Base-by-base conservation (phyloP, 2,329 filamentous ascomycete genomes). In the Alternaria arborescens region DNA sequence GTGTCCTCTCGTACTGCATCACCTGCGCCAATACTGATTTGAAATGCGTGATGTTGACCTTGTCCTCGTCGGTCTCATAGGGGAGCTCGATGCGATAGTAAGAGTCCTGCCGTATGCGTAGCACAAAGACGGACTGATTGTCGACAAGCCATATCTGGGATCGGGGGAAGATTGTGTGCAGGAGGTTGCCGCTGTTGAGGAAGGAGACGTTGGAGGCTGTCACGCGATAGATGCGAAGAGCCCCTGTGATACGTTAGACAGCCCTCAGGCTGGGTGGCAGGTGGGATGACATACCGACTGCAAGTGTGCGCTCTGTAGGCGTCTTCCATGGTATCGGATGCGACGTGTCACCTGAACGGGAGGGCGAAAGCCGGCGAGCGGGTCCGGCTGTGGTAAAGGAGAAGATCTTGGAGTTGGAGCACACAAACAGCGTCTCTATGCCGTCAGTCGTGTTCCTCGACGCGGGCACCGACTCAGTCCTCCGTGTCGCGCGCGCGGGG, bases 81-180 rank as follows among this genome's bases (percentile, higher is more conserved):
- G 93, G 91, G 6, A 97, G 81, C 74, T 97, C 94, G 71, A 97
- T 95, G 65, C 94, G 89, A 85, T 95, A 97, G 77, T 95, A 97
- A 43, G 91, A 90, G 30, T 94, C 90, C 44, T 90, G 87, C 22
- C 93, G 86, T 66, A 96, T 92, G 66, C 94, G 91, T 60, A 97
- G 81, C n/a, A 97, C 91, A 69, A 97, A 97, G 69, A 89, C 93
- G 41, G 90, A 90, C 57, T 89, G 86, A 58, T 92, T 91, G 76
- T 96, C 92, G 32, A 97, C 91, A 76, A 91, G 96, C 94, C 94
- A 97, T 75, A 91, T 96, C 78, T 97, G 93, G 60, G 93, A 96
- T 77, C 92, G 92, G 24, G 92, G 92, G 53, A 97, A 81, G 64
- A 97, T 95, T 11, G 94, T 91, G 71, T 95, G 92, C 18, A 97